Percentiles rank a stretch among this genome's conserved stretches.
Evolutionary conservation across 1,139 yeast genomes (phyloP).

Genomic region (Saccharomyces pastorianus): DNA sequence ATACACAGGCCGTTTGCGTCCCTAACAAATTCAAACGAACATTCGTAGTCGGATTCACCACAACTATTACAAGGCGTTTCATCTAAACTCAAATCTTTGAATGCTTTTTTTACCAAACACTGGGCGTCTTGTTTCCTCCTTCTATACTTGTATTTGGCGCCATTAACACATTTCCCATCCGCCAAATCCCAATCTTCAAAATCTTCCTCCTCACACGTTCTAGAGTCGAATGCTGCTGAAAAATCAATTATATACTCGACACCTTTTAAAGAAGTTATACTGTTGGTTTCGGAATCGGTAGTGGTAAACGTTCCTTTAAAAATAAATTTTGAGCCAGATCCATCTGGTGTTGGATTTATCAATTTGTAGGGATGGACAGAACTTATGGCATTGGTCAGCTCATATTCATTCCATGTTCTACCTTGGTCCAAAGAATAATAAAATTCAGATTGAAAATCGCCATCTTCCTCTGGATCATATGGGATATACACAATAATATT

Average conservation of each 20-base stretch:
- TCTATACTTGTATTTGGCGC: constrained; percentile 57
- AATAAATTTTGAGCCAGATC: constrained; percentile 56
- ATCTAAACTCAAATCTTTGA: constrained; percentile 47
- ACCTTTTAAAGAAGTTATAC: background rate
- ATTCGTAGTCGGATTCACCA: constrained; percentile 62
- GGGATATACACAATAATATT: constrained; percentile 57
- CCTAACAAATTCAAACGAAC: constrained; percentile 49
- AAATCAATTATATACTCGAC: constrained; percentile 50
- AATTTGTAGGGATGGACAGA: constrained; percentile 32
- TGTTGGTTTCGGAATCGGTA: background rate
- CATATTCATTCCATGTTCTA: constrained; percentile 46
- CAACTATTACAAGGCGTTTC: constrained; percentile 56
- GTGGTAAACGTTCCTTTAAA: constrained; percentile 38
- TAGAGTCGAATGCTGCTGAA: constrained; percentile 45
- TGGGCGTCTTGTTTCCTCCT: constrained; percentile 63
- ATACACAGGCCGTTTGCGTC: constrained; percentile 46
- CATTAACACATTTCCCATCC: constrained; percentile 60
- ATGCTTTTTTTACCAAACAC: constrained; percentile 59
- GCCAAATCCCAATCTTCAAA: constrained; percentile 58
- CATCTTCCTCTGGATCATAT: constrained; percentile 26
- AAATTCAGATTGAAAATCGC: constrained; percentile 30
- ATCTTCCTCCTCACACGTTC: constrained; percentile 47
- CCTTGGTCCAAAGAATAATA: constrained; percentile 74
- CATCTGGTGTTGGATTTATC: constrained; percentile 57
- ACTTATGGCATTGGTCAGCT: constrained; percentile 35